These are phyloP conservation scores for Turnera subulata DNA, from an alignment of 345 rosid genomes.

Conservation along the genomic window DNA sequence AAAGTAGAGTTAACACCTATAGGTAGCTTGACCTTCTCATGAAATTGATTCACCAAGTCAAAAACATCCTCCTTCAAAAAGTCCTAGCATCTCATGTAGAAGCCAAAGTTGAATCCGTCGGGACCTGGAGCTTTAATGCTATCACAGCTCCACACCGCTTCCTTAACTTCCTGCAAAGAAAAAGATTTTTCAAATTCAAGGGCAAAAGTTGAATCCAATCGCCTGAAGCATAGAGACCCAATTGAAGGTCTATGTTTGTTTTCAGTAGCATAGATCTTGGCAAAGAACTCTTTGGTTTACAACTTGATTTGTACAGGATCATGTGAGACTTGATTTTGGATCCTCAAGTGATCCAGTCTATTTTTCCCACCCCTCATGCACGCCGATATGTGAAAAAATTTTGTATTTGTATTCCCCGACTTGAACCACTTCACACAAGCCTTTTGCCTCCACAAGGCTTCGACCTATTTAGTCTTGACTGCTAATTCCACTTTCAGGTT, in stretches of 20 bases:
- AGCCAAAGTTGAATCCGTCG: neutral
- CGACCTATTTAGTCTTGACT: neutral
- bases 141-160: neutral
- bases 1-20: neutral
- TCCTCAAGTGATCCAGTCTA: neutral
- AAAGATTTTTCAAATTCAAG: neutral
- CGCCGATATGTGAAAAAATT: neutral
- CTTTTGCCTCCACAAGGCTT: neutral
- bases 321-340: neutral
- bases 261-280: neutral
- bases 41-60: neutral
- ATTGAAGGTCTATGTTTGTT: neutral
- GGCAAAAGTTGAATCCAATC: neutral
- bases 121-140: neutral
- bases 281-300: neutral
- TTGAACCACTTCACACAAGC: neutral
- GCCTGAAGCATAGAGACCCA: neutral
- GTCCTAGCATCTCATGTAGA: neutral
- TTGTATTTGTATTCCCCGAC: neutral
- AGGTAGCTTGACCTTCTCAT: neutral
- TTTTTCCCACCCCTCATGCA: neutral
- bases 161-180: neutral
- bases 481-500: neutral
- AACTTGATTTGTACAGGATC: neutral
- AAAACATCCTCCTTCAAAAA: neutral